These are phyloP conservation scores for Wickerhamomyces chambardii DNA, from an alignment of 805 yeast species.

Conservation along the genomic window DNA sequence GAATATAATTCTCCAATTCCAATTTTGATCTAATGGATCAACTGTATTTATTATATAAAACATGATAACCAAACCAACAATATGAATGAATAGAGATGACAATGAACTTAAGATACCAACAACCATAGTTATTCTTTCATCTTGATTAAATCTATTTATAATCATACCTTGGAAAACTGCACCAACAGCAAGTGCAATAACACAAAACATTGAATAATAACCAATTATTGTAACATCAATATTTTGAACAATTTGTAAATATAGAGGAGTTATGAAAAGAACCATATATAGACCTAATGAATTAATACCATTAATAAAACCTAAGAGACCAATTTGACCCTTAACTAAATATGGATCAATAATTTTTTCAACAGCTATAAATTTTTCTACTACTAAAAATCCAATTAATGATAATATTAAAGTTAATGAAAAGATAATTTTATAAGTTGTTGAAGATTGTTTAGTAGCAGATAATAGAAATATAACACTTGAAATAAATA, in stretches of 20 bases:
- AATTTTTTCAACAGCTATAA: conserved; percentile 27
- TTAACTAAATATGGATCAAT: conserved; percentile 29
- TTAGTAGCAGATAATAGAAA: conserved; percentile 22
- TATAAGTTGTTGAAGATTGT: conserved; percentile 5
- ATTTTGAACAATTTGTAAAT: conserved; percentile 33
- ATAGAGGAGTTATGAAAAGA: conserved; percentile 29
- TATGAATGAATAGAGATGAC: conserved; percentile 3
- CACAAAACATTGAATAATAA: conserved; percentile 29
- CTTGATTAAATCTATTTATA: conserved; percentile 14
- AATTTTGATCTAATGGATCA: conserved; percentile 5
- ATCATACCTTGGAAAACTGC: conserved; percentile 27
- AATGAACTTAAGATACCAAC: conserved; percentile 1
- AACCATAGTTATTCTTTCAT: neutral
- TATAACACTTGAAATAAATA: conserved; percentile 24
- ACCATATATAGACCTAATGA: conserved; percentile 25
- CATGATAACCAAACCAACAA: conserved; percentile 10
- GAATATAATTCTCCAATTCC: conserved; percentile 13
- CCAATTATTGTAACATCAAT: conserved; percentile 29
- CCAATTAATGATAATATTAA: conserved; percentile 7
- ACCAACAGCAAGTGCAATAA: conserved; percentile 28
- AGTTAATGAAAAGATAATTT: conserved; percentile 5
- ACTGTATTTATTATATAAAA: conserved; percentile 2
- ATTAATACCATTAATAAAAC: conserved; percentile 26
- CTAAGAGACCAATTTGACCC: conserved; percentile 29
- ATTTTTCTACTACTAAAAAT: conserved; percentile 26